These are phyloP conservation scores for Solanum raphanifolium DNA, from an alignment of 257 asterid genomes.

Conservation along the genomic window DNA sequence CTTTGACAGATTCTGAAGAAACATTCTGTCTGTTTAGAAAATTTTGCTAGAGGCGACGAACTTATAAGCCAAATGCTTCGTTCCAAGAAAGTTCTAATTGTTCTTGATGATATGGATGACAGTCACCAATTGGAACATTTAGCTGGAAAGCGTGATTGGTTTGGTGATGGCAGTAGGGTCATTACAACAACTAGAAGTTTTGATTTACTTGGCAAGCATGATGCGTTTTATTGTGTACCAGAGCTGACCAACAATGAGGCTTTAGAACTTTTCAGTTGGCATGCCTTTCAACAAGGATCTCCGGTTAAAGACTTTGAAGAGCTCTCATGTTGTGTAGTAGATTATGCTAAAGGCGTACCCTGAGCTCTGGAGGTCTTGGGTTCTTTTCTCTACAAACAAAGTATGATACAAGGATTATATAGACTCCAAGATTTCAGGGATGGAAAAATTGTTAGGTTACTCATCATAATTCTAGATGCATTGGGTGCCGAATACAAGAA, in stretches of 20 bases:
- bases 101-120: neutral
- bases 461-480: neutral
- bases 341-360: neutral
- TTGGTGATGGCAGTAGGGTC: neutral
- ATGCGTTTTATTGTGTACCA: neutral
- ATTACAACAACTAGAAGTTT: neutral
- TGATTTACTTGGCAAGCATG: neutral
- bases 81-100: neutral
- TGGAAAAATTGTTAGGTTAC: neutral
- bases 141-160: neutral
- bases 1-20: neutral
- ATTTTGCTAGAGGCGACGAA: neutral
- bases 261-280: neutral
- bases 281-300: neutral
- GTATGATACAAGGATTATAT: neutral
- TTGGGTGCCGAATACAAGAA: neutral
- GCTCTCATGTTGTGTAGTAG: neutral
- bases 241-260: neutral
- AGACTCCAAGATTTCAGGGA: neutral
- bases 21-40: accelerated
- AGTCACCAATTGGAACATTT: neutral
- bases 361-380: neutral
- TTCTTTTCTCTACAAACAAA: neutral
- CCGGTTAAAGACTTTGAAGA: neutral
- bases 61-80: neutral